Conservation (phyloP, 2,329 filamentous ascomycete species). For the Alternaria novae-zelandiae region DNA sequence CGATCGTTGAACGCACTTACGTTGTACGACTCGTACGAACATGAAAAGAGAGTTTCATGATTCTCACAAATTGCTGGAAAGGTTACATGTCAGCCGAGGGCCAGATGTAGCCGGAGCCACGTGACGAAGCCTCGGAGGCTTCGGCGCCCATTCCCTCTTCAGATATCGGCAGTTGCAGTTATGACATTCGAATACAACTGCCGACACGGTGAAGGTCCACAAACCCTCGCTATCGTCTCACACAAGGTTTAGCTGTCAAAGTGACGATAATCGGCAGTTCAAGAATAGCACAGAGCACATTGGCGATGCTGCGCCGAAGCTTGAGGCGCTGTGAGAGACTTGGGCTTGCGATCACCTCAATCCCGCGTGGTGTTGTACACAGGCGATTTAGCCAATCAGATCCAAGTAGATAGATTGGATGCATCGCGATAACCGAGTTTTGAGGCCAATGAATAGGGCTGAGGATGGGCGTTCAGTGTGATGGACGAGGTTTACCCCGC, state of each 20-base stretch:
- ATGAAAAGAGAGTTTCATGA: background rate
- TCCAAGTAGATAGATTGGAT: background rate
- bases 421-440: constrained; percentile 2
- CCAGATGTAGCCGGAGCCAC: background rate
- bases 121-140: constrained; percentile 4
- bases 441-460: constrained; percentile 9
- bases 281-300: constrained; percentile 10
- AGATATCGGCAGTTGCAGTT: constrained; percentile 25
- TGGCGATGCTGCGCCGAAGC: background rate
- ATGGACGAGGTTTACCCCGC: constrained; percentile 15
- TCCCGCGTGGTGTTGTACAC: background rate
- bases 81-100: background rate
- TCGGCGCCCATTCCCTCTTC: background rate
- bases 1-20: background rate
- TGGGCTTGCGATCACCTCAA: constrained; percentile 4
- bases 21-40: background rate
- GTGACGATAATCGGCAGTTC: constrained; percentile 23
- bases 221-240: constrained; percentile 10
- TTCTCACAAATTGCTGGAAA: background rate
- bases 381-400: background rate
- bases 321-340: background rate
- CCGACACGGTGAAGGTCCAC: constrained; percentile 16
- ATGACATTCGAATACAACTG: constrained; percentile 22
- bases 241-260: constrained; percentile 13
- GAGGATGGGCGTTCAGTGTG: constrained; percentile 1